Percentiles rank a stretch among this genome's conserved stretches.
phyloP scores from a whole-genome alignment of 2,329 filamentous ascomycete species.

The Sarocladium kiliense region DNA sequence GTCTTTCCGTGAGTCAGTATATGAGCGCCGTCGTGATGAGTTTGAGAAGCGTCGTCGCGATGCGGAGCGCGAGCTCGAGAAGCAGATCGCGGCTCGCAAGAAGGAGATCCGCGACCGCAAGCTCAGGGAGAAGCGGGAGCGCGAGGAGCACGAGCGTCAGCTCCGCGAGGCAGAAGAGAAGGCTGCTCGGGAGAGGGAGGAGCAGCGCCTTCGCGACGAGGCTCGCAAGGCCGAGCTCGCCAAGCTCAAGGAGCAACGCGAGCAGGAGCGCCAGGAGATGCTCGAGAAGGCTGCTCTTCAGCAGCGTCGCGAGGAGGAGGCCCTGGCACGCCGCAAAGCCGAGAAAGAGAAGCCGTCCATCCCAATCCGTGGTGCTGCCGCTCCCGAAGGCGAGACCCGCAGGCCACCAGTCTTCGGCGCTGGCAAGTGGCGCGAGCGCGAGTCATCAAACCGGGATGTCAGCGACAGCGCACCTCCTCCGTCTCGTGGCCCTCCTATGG shows the following conservation, averaged over 20 bases:
- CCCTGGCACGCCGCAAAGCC: constrained; percentile 66
- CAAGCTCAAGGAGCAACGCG: constrained; percentile 60
- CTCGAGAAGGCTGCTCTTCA: constrained; percentile 64
- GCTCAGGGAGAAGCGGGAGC: constrained; percentile 76
- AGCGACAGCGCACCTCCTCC: constrained; percentile 25
- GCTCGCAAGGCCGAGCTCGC: constrained; percentile 68
- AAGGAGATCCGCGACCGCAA: constrained; percentile 83
- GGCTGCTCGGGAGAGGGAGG: constrained; percentile 74
- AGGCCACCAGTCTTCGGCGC: constrained; percentile 27
- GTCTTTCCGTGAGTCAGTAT: constrained; percentile 73
- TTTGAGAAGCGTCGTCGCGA: constrained; percentile 92
- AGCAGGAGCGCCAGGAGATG: constrained; percentile 63
- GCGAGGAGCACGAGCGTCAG: constrained; percentile 75
- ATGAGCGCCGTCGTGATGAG: constrained; percentile 84
- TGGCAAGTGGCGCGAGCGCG: constrained; percentile 39
- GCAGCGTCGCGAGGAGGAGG: constrained; percentile 81
- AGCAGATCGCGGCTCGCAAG: constrained; percentile 80
- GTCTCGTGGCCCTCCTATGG: constrained; percentile 26
- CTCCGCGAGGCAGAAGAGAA: constrained; percentile 83
- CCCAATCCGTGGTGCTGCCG: constrained; percentile 24
- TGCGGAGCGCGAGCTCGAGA: constrained; percentile 88
- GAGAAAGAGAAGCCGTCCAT: constrained; percentile 48
- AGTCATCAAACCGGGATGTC: constrained; percentile 21
- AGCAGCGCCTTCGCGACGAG: constrained; percentile 74
- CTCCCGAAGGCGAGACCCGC: constrained; percentile 23